Evolutionary conservation across 768 basidiomycete species (phyloP).

Genomic region (Termitomyces heimii): DNA sequence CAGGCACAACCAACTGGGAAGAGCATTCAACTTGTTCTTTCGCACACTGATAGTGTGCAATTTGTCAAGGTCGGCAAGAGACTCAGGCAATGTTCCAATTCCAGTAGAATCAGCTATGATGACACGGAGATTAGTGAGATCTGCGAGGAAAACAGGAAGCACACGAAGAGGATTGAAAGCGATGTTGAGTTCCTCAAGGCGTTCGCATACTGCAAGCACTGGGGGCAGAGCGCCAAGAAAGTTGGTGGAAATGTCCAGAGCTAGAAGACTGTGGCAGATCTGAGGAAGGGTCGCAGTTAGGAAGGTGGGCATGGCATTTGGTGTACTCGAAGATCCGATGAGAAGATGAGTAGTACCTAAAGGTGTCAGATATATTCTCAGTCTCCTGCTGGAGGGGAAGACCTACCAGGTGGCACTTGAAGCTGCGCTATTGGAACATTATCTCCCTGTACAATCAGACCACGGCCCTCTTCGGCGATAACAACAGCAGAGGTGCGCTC

Average conservation of each 20-base stretch:
- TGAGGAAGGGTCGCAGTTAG: constrained; percentile 65
- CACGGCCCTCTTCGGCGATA: constrained; percentile 78
- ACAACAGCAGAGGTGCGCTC: constrained; percentile 74
- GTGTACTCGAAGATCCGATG: constrained; percentile 74
- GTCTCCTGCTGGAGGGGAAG: neutral
- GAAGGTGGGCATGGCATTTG: constrained; percentile 73
- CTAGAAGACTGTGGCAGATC: constrained; percentile 75
- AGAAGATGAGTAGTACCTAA: constrained; percentile 92
- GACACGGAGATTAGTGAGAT: constrained; percentile 73
- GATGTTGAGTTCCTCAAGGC: constrained; percentile 90
- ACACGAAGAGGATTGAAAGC: constrained; percentile 86
- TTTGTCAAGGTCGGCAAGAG: constrained; percentile 65
- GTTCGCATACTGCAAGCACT: constrained; percentile 70
- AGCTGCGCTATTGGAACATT: constrained; percentile 55
- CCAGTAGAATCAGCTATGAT: constrained; percentile 92
- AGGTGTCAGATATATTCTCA: constrained; percentile 6
- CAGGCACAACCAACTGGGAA: constrained; percentile 94
- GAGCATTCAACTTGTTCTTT: constrained; percentile 78
- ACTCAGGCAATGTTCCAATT: constrained; percentile 67
- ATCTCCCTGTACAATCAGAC: constrained; percentile 74
- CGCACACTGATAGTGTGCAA: constrained; percentile 89
- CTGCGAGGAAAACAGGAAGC: constrained; percentile 85
- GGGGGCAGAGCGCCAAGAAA: constrained; percentile 81
- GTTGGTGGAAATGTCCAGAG: constrained; percentile 90
- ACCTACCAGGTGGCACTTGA: constrained; percentile 67